phyloP scores from a whole-genome alignment of 352 stramenopile species.

The Globisporangium parvum region DNA sequence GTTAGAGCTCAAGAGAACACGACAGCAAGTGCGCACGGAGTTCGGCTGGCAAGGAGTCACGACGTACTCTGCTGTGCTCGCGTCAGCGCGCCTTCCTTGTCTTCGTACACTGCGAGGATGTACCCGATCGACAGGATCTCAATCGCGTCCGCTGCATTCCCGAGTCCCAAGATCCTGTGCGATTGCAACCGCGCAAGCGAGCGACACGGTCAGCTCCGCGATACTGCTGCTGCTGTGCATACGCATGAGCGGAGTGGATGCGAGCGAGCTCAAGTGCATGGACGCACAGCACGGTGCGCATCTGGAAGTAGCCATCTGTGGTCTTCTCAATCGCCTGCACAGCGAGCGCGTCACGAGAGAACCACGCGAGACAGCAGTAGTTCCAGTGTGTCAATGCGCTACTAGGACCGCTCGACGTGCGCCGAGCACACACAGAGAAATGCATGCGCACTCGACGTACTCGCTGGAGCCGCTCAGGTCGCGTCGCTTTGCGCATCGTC shows the following conservation, averaged over 20 bases:
- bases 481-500: constrained; percentile 5
- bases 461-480: constrained; percentile 11
- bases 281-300: constrained; percentile 60
- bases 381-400: not conserved
- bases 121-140: constrained; percentile 90
- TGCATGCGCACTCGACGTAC: constrained; percentile 2
- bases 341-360: not conserved
- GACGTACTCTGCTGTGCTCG: constrained; percentile 44
- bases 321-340: constrained; percentile 44
- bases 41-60: not conserved
- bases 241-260: not conserved
- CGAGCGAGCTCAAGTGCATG: not conserved
- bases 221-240: not conserved
- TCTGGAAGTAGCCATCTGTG: constrained; percentile 58
- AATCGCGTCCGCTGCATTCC: constrained; percentile 87
- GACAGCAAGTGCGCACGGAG: not conserved
- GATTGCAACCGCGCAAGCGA: not conserved
- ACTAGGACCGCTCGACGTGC: not conserved
- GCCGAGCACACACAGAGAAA: not conserved
- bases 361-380: no score
- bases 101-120: constrained; percentile 82
- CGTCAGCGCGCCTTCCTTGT: constrained; percentile 57
- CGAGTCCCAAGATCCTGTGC: constrained; percentile 64
- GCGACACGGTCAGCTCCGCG: not conserved
- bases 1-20: not conserved